Conservation (phyloP, 176 grass and related monocot species). For the Tillandsia fasciculata region DNA sequence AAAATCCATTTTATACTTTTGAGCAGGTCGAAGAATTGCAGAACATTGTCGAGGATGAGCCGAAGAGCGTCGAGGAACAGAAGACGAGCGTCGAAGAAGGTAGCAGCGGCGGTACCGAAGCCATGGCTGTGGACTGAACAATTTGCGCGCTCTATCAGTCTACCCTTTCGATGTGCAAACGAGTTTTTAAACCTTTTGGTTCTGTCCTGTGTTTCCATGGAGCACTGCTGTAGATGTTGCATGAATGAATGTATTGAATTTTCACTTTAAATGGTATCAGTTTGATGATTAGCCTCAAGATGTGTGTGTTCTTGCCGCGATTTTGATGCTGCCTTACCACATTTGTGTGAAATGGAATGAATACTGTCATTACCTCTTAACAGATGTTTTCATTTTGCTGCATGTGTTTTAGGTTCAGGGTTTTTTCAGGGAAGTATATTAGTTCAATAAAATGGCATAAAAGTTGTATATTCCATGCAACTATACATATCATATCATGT, state of each 20-base stretch:
- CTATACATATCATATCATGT: no score
- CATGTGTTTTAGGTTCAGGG: no score
- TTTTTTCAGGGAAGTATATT: no score
- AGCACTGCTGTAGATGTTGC: background rate
- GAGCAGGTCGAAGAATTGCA: conserved; percentile 81
- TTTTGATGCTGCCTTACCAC: no score
- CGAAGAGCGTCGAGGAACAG: conserved; percentile 49
- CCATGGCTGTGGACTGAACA: conserved; percentile 67
- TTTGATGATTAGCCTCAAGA: background rate
- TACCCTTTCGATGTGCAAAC: background rate
- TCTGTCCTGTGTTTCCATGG: no score
- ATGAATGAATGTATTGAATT: background rate
- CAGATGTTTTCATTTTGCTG: no score
- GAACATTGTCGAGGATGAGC: conserved; percentile 68
- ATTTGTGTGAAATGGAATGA: no score
- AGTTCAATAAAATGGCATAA: no score
- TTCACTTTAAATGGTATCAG: background rate
- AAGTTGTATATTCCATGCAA: no score
- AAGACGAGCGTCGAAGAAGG: conserved; percentile 54
- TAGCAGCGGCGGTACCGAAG: conserved; percentile 58
- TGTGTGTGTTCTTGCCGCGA: background rate
- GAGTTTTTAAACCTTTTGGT: no score
- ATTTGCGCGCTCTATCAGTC: background rate
- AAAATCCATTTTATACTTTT: background rate
- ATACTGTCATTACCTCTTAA: no score